Evolutionary conservation across 257 asterid species (phyloP).

Genomic region (Nicotiana knightiana): DNA sequence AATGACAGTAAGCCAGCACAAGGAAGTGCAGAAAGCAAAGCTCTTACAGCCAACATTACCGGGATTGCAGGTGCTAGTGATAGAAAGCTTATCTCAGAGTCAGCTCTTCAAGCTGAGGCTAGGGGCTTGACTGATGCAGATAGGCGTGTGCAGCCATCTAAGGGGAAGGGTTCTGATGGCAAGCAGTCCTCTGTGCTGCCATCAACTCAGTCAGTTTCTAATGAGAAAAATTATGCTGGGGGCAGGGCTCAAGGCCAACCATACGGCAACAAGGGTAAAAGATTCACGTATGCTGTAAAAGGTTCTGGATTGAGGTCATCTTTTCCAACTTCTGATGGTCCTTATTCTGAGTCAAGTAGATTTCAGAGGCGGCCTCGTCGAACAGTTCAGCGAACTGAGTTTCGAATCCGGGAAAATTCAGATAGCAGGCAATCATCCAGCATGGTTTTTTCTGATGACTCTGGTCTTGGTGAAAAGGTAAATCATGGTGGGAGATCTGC

Average conservation of each 20-base stretch:
- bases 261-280: slow-evolving; percentile 60
- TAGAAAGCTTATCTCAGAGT: slow-evolving; percentile 26
- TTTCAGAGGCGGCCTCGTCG: slow-evolving; percentile 73
- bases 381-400: slow-evolving; percentile 66
- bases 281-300: slow-evolving; percentile 67
- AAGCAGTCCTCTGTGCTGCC: slow-evolving; percentile 31
- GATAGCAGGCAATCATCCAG: slow-evolving; percentile 48
- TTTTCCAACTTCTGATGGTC: slow-evolving; percentile 33
- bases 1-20: slow-evolving; percentile 26
- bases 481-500: slow-evolving; percentile 38
- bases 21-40: slow-evolving; percentile 17
- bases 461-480: slow-evolving; percentile 40
- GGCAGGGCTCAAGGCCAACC: slow-evolving; percentile 38
- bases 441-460: slow-evolving; percentile 26
- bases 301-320: slow-evolving; percentile 41
- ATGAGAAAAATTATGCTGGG: slow-evolving; percentile 40
- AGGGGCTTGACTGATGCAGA: slow-evolving; percentile 30
- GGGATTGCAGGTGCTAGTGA: slow-evolving; percentile 30
- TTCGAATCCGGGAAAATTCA: slow-evolving; percentile 65
- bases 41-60: slow-evolving; percentile 19
- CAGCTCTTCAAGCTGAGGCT: slow-evolving; percentile 36
- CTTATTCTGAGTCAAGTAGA: slow-evolving; percentile 41
- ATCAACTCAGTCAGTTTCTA: slow-evolving; percentile 29
- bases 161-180: slow-evolving; percentile 38
- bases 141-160: slow-evolving; percentile 26